Evolutionary conservation across 108 stramenopile species (phyloP), one percentile per base, ranked within the genome.

Genomic region (Chaetoceros muelleri): DNA sequence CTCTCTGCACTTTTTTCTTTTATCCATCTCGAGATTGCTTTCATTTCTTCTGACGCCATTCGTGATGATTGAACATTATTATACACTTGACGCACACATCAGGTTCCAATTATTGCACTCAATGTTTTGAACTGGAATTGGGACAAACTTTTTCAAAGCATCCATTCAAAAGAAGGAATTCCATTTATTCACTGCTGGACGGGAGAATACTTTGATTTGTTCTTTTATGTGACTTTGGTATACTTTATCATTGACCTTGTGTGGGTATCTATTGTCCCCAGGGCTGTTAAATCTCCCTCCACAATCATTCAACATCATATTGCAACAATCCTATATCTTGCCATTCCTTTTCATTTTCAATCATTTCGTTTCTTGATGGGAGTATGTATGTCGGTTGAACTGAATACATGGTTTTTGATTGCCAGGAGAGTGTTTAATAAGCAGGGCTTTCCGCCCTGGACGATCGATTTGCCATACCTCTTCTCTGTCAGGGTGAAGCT

Each of bases 401-500:
- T 89, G 56, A 93, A 93, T 55, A 93, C 91, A 0, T 93, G 91
- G 91, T 87, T 86, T 48, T 76, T 93, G 52, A 89, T 93, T 44
- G 87, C 87, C 7, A 69, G 91, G 49, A 65, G 91, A 22, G 84
- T 93, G n/a, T 87, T 93, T 75, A 89, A 93, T 66, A 87, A 87
- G 46, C 74, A 82, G 54, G 84, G 85, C 7, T 81, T 87, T 63
- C 70, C 74, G 24, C 86, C 90, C 18, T 91, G 90, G 90, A 74
- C 81, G 23, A 77, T 87, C 56, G 77, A 87, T 72, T 57, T 86
- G 25, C 67, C 61, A 2, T 13, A 3, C 10, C 21, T 40, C 16
- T 55, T 90, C 1, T 85, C 83, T 21, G 70, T 88, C 46, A 76
- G 91, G 13, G 58, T 93, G 51, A 89, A 93, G 63, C 57, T 93